These are phyloP conservation scores for Fusarium annulatum DNA, from an alignment of 2,329 filamentous ascomycete species.

Conservation along the genomic window DNA sequence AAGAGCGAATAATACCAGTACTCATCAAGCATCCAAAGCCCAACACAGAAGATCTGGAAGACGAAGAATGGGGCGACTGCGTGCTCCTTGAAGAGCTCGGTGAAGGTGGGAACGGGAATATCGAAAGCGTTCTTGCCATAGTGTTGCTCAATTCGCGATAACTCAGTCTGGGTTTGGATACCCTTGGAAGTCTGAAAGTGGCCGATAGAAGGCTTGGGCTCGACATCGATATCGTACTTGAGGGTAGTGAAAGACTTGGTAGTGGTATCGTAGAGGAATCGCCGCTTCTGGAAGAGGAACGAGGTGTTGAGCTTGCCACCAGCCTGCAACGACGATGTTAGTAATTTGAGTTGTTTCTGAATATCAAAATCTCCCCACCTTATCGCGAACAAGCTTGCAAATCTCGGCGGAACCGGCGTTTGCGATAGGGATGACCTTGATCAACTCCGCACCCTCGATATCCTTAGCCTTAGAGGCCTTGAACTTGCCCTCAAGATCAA, in stretches of 20 bases:
- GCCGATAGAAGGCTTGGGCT: slow-evolving; percentile 83
- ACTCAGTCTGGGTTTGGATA: slow-evolving; percentile 77
- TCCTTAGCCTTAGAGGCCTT: slow-evolving; percentile 78
- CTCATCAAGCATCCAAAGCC: slow-evolving; percentile 97
- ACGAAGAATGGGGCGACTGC: slow-evolving; percentile 99
- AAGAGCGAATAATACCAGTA: slow-evolving; percentile 99
- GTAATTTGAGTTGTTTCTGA: slow-evolving; percentile 10
- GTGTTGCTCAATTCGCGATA: slow-evolving; percentile 85
- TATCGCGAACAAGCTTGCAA: slow-evolving; percentile 81
- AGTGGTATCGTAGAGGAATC: slow-evolving; percentile 84
- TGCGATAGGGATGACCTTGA: slow-evolving; percentile 90
- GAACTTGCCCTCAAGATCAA: slow-evolving; percentile 84
- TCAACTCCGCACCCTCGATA: slow-evolving; percentile 80
- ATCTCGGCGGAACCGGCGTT: slow-evolving; percentile 94
- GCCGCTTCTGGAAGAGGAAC: slow-evolving; percentile 97
- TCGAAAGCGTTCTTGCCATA: slow-evolving; percentile 98
- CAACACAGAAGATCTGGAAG: slow-evolving; percentile 98
- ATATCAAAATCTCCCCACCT: slow-evolving; percentile 54
- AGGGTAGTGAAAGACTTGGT: slow-evolving; percentile 83
- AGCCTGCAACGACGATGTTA: slow-evolving; percentile 55
- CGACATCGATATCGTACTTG: slow-evolving; percentile 82
- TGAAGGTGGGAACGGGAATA: slow-evolving; percentile 95
- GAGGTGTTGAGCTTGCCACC: slow-evolving; percentile 82
- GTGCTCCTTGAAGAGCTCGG: slow-evolving; percentile 97
- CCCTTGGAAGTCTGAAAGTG: slow-evolving; percentile 85